These are phyloP conservation scores for Fusarium sp. DNA, from an alignment of 2,329 filamentous ascomycete species.

Conservation along the genomic window DNA sequence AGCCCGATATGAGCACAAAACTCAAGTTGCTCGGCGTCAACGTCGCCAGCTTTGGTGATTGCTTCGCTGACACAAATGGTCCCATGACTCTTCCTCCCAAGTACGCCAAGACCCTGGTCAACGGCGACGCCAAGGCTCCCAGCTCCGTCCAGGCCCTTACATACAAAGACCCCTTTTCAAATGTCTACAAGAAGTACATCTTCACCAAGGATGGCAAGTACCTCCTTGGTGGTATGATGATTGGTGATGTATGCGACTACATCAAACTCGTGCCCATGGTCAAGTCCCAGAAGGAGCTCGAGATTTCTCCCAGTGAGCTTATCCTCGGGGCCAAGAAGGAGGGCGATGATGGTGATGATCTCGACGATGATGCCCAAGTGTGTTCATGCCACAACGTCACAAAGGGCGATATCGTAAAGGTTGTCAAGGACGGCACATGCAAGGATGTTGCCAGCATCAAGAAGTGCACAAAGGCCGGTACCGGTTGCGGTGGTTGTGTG, in stretches of 20 bases:
- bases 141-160: constrained; percentile 85
- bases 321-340: constrained; percentile 83
- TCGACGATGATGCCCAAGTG: constrained; percentile 88
- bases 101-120: constrained; percentile 55
- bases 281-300: constrained; percentile 84
- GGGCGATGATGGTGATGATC: constrained; percentile 82
- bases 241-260: constrained; percentile 92
- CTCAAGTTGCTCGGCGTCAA: constrained; percentile 91
- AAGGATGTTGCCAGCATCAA: constrained; percentile 88
- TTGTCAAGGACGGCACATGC: constrained; percentile 83
- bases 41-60: constrained; percentile 94
- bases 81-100: constrained; percentile 80
- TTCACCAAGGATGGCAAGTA: constrained; percentile 93
- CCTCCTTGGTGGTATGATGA: constrained; percentile 96
- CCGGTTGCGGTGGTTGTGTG: constrained; percentile 91
- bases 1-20: constrained; percentile 91
- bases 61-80: constrained; percentile 90
- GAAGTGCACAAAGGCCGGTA: constrained; percentile 91
- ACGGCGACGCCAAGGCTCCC: constrained; percentile 42
- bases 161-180: constrained; percentile 89
- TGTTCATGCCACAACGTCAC: constrained; percentile 95
- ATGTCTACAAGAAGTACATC: constrained; percentile 94
- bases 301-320: constrained; percentile 84
- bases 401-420: constrained; percentile 82
- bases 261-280: constrained; percentile 91